A percentile compares a stretch with the other conserved stretches of the same genome.
Evolutionary conservation across 1,139 yeast species (phyloP).

Genomic region (Pichia norvegensis): DNA sequence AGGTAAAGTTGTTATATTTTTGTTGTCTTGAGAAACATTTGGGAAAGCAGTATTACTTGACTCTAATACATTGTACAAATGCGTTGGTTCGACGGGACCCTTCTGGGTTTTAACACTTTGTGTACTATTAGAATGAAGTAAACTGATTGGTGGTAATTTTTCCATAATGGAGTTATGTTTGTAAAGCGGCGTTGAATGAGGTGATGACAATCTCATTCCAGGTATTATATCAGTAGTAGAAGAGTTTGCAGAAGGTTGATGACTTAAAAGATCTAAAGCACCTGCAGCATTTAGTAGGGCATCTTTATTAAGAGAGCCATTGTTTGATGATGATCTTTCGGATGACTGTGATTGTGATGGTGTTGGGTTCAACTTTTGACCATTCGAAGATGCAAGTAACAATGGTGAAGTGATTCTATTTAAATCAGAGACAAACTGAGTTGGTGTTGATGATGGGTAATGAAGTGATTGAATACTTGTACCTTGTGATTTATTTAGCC

Average conservation of each 20-base stretch:
- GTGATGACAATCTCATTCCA: slow-evolving; percentile 25
- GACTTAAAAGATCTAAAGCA: slow-evolving; percentile 46
- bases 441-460: slow-evolving; percentile 62
- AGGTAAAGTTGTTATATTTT: slow-evolving; percentile 6
- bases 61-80: slow-evolving; percentile 15
- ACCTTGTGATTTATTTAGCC: slow-evolving; percentile 27
- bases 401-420: slow-evolving; percentile 60
- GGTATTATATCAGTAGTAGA: slow-evolving; percentile 23
- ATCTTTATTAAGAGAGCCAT: slow-evolving; percentile 21
- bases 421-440: slow-evolving; percentile 61
- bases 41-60: slow-evolving; percentile 4
- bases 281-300: slow-evolving; percentile 41
- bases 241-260: slow-evolving; percentile 17
- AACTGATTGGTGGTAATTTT: slow-evolving; percentile 23
- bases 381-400: slow-evolving; percentile 34
- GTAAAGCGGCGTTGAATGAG: slow-evolving; percentile 10
- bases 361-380: slow-evolving; percentile 29
- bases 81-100: slow-evolving; percentile 11
- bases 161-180: slow-evolving; percentile 8
- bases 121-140: slow-evolving; percentile 7
- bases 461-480: slow-evolving; percentile 42
- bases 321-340: slow-evolving; percentile 25
- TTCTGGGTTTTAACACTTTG: not conserved
- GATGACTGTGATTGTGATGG: slow-evolving; percentile 27
- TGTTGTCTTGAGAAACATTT: not conserved